Base-by-base conservation (phyloP, 2,329 filamentous ascomycete genomes). In the Stemphylium beticola region DNA sequence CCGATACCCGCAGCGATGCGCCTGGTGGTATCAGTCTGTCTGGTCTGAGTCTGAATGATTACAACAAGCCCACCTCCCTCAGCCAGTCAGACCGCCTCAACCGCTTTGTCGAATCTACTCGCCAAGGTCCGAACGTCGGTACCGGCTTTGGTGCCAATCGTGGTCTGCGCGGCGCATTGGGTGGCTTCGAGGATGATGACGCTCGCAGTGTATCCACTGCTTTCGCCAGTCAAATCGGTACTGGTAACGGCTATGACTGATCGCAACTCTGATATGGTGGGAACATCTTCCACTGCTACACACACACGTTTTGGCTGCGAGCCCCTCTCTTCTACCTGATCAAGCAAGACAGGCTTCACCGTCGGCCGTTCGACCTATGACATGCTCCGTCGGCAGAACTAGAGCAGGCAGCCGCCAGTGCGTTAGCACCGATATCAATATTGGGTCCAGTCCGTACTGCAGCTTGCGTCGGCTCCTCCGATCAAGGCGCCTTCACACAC, bases 201-300 rank as follows among this genome's bases (percentile, higher is more conserved):
- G 92, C 95, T 69, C 92, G 95, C 78, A 98, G 93, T 77, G 87
- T 98, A 69, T 96, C 92, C 71, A 98, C 95, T 47, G 93, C 93
- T 43, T 99, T 98, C 79, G 93, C 93, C 58, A 97, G 92, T 79
- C 95, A 98, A 77, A 87, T 97, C 64, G 93, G 92, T 51, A 92
- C 91, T 49, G 82, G 83, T 37, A 83, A 80, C 65, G 60, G 46
- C 29, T 86, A 85, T 67, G 84, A 86, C 73, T 86, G 83, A 86
- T 77, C 53, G 44, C 38, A 44, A 26, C 14, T 39, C 29, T 44
- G 37, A 45, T 44, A 43, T 11, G 24, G 38, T 57, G 39, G 44
- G 46, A 26, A 34, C 14, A 18, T 37, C n/a, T 51, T 33, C 37
- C 51, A 46, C 32, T 41, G 51, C 24, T 18, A 34, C 15, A 17